phyloP scores from a whole-genome alignment of 1,139 yeast genomes.

The Suhomyces yuchorum region DNA sequence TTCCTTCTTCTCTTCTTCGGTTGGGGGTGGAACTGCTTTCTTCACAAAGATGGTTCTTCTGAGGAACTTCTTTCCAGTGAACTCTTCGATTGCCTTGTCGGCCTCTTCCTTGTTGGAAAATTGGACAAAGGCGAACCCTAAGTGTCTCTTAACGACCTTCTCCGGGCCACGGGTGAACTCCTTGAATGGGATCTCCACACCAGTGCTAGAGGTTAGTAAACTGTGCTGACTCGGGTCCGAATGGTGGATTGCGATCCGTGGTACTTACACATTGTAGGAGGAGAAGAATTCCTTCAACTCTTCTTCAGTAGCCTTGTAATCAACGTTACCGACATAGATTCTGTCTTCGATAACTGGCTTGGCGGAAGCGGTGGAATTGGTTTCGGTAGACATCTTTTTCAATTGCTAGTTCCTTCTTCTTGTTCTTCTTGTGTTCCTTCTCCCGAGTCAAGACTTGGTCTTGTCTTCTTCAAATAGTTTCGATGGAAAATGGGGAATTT shows the following conservation, averaged over 20 bases:
- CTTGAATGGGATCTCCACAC: conserved; percentile 47
- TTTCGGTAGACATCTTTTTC: conserved; percentile 11
- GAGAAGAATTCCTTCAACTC: conserved; percentile 51
- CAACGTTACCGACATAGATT: conserved; percentile 53
- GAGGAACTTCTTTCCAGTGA: conserved; percentile 47
- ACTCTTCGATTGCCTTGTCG: conserved; percentile 46
- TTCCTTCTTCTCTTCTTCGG: conserved; percentile 47
- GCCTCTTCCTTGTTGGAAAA: conserved; percentile 49
- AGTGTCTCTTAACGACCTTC: conserved; percentile 38
- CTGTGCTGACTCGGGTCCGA: neutral
- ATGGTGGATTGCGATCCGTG: neutral
- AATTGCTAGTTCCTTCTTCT: conserved; percentile 10
- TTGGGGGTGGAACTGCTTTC: conserved; percentile 56
- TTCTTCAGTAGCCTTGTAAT: conserved; percentile 54
- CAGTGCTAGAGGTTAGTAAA: conserved; percentile 20
- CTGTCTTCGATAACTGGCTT: conserved; percentile 44
- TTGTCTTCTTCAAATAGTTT: conserved; percentile 12
- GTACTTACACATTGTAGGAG: conserved; percentile 40
- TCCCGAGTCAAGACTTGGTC: conserved; percentile 12
- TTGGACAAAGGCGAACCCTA: conserved; percentile 59
- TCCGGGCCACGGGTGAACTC: conserved; percentile 32
- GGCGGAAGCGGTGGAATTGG: conserved; percentile 6
- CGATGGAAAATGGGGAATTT: conserved; percentile 8
- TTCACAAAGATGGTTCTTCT: conserved; percentile 52
- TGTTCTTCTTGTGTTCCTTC: conserved; percentile 11